Evolutionary conservation across 129 eudicot genomes (phyloP), one percentile per base, ranked within the genome.

Genomic region (Sambucus nigra): DNA sequence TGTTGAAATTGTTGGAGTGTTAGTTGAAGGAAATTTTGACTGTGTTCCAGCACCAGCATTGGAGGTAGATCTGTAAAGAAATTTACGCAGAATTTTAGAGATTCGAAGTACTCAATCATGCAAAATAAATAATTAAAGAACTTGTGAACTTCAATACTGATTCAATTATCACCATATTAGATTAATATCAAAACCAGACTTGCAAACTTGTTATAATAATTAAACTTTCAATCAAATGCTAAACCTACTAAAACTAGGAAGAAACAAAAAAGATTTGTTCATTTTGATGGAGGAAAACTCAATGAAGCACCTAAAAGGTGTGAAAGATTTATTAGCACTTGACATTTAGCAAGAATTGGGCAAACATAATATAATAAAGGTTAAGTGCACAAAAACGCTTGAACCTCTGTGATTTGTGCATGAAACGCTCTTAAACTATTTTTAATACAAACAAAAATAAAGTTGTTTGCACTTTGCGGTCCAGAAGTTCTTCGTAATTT

Each of bases 21-120:
- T 79, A 57, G 73, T 60, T 19, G 75, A 32, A 21, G 73, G 62
- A 51, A 83, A 79, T 65, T 78, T 75, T 49, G 75, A 78, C 22
- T 80, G 80, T 16, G 60, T 25, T 39, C 29, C 72, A 19, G 58
- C 57, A 65, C 59, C 69, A 52, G 67, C 45, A 44, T 59, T 67
- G 27, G 74, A 65, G 46, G 82, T 52, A 25, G 91, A 71, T 61
- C 87, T 76, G 78, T 71, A 72, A 15, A 53, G 14, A 15, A 2
- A 35, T 35, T 12, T 35, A 15, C 6, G 4, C 13, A 35, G 5
- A 35, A 2, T 15, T 35, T 35, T 7, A 35, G 13, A 35, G 8
- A 35, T 7, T 15, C 42, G 1, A 35, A 35, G 9, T 7, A 8
- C 42, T 8, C 42, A n/a, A n/a, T n/a, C n/a, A n/a, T 29, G 8